phyloP scores from a whole-genome alignment of 805 yeast genomes.

The Candida loeiensis region DNA sequence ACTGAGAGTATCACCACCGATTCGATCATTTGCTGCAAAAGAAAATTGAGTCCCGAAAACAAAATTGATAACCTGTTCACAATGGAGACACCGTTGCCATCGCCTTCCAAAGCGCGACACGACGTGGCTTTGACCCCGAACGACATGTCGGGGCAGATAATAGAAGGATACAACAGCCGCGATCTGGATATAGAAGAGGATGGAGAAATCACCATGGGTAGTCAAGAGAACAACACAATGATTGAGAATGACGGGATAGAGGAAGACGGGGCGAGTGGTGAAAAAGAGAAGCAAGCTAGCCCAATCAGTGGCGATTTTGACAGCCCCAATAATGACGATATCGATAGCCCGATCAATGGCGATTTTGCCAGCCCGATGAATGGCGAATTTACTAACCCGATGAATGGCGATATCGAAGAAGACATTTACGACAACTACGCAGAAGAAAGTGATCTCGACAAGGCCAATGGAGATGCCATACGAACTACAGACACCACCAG shows the following conservation, averaged over 20 bases:
- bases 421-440: not conserved
- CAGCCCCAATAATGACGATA: no score
- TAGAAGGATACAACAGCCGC: constrained; percentile 4
- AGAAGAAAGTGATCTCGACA: no score
- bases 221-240: not conserved
- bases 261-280: not conserved
- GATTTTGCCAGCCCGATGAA: no score
- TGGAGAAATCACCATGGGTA: not conserved
- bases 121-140: constrained; percentile 3
- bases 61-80: not conserved
- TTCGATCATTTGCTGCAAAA: constrained; percentile 4
- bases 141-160: constrained; percentile 8
- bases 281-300: no score
- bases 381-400: no score
- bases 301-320: no score
- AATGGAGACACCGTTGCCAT: constrained; percentile 5
- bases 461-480: no score
- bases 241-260: not conserved
- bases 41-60: not conserved
- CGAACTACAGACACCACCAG: no score
- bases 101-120: not conserved
- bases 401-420: no score
- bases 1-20: constrained; percentile 26
- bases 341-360: no score
- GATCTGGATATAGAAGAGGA: not conserved